Evolutionary conservation across 148 eudicot genomes (phyloP).

Genomic region (Nyssa sinensis): DNA sequence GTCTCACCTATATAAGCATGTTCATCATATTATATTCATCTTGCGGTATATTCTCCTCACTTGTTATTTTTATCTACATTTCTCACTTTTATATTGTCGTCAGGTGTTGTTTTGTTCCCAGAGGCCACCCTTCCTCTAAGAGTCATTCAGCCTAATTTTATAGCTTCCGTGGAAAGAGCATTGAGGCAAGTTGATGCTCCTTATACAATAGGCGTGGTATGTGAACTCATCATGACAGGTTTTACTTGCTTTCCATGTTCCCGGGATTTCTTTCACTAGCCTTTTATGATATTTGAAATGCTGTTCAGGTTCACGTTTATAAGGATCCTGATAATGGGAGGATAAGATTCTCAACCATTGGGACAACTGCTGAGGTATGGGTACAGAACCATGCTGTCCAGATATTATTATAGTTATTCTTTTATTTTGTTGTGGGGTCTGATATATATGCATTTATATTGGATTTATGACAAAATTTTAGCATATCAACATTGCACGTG

Average conservation of each 20-base stretch:
- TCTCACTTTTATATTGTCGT: not conserved
- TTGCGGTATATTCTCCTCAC: not conserved
- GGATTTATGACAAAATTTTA: not conserved
- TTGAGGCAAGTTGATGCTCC: conserved; percentile 65
- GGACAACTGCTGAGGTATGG: conserved; percentile 93
- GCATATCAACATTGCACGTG: not conserved
- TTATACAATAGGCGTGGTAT: conserved; percentile 83
- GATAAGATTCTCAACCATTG: conserved; percentile 56
- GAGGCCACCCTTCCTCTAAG: conserved; percentile 92
- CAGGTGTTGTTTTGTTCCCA: conserved; percentile 93
- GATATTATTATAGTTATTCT: not conserved
- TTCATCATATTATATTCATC: not conserved
- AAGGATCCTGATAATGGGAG: conserved; percentile 49
- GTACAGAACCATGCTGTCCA: not conserved
- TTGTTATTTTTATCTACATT: not conserved
- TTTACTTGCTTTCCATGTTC: conserved; percentile 7
- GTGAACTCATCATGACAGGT: conserved; percentile 22
- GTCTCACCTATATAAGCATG: not conserved
- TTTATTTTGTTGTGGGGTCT: not conserved
- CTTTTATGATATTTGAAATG: conserved; percentile 5
- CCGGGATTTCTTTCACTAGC: not conserved
- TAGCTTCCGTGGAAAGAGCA: conserved; percentile 77
- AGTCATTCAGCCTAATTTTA: conserved; percentile 64
- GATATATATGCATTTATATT: not conserved
- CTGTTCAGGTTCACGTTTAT: conserved; percentile 65